phyloP scores from a whole-genome alignment of 129 eudicot species.

The Deinandra increscens region DNA sequence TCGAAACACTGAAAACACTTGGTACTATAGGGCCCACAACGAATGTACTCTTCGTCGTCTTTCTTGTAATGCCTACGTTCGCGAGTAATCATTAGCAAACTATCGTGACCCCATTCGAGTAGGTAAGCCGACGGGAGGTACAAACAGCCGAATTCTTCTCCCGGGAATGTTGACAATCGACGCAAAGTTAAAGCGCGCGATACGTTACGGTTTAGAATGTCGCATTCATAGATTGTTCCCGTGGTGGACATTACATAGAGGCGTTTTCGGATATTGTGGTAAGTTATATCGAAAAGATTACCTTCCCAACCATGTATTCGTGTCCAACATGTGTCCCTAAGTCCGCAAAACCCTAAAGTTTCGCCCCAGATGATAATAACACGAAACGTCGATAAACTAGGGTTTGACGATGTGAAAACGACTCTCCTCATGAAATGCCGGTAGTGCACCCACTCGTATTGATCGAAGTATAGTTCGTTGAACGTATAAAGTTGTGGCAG shows the following conservation, averaged over 20 bases:
- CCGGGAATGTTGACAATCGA: slow-evolving; percentile 19
- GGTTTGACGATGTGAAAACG: slow-evolving; percentile 23
- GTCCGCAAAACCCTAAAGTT: slow-evolving; percentile 29
- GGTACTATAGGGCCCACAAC: slow-evolving; percentile 28
- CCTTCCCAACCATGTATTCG: slow-evolving; percentile 25
- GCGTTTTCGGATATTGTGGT: slow-evolving; percentile 20
- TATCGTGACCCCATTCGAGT: slow-evolving; percentile 28
- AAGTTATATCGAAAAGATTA: slow-evolving; percentile 14
- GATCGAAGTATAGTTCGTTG: slow-evolving; percentile 22
- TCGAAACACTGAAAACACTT: slow-evolving; percentile 18
- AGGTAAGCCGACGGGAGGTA: slow-evolving; percentile 18
- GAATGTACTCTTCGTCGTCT: background rate
- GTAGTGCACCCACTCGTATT: slow-evolving; percentile 30
- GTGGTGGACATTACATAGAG: slow-evolving; percentile 21
- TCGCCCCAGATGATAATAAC: slow-evolving; percentile 30
- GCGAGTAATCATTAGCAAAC: slow-evolving; percentile 31
- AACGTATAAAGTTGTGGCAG: slow-evolving; percentile 29
- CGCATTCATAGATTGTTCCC: slow-evolving; percentile 26
- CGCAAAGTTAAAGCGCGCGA: background rate
- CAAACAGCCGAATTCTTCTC: slow-evolving; percentile 5
- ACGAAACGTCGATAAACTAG: slow-evolving; percentile 21
- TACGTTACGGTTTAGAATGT: slow-evolving; percentile 11
- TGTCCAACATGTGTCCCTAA: slow-evolving; percentile 23
- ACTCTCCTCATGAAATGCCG: slow-evolving; percentile 19
- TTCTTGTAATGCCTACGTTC: slow-evolving; percentile 24